phyloP scores from a whole-genome alignment of 2,329 filamentous ascomycete genomes.

The Fusarium tupiense region DNA sequence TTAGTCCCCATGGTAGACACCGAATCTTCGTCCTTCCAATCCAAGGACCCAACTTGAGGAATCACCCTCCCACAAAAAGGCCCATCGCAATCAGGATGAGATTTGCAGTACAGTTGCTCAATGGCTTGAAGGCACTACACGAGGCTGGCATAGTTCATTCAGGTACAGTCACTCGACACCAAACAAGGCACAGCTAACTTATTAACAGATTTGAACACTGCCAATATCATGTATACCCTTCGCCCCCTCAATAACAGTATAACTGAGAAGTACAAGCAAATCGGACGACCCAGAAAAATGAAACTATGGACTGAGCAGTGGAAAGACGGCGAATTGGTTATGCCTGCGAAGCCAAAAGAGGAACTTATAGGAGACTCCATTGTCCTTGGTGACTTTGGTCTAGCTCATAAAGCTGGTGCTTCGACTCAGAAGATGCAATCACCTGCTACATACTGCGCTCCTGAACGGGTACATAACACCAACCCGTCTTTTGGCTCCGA shows the following conservation, averaged over 20 bases:
- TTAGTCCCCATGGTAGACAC: fast-evolving
- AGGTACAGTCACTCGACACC: neutral
- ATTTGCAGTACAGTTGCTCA: neutral
- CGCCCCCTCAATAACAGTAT: fast-evolving
- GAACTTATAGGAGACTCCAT: neutral
- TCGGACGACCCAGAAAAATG: neutral
- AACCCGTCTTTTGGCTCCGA: neutral
- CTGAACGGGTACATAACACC: neutral
- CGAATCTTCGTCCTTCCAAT: fast-evolving
- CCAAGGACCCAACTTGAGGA: neutral
- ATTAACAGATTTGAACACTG: neutral
- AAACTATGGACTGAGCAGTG: neutral
- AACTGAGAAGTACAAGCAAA: neutral
- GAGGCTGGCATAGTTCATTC: neutral
- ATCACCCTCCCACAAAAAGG: fast-evolving
- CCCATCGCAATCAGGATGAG: fast-evolving
- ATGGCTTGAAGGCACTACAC: fast-evolving
- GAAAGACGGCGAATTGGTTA: fast-evolving
- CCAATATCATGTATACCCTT: neutral
- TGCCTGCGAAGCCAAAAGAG: neutral
- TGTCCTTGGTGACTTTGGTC: neutral
- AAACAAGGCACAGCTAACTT: neutral
- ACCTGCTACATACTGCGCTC: neutral
- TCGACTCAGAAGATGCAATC: neutral
- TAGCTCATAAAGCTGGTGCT: neutral